Conservation (phyloP, 495 filamentous ascomycete species). For the Astrothelium subdiscretum region DNA sequence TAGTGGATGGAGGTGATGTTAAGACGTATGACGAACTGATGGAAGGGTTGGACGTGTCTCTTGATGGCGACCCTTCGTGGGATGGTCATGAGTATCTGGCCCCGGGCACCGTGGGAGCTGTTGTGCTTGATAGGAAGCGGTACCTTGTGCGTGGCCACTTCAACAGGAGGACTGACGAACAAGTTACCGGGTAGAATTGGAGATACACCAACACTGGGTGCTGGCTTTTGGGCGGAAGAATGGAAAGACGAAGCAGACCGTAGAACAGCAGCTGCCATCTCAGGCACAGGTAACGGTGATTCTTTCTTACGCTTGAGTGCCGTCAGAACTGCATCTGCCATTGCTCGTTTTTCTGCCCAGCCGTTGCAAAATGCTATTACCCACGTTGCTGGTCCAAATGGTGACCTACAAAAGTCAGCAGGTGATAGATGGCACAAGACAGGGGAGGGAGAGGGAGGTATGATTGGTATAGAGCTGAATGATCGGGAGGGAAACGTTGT, state of each 20-base stretch:
- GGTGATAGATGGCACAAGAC: conserved; percentile 63
- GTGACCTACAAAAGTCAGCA: conserved; percentile 66
- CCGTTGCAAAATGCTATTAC: conserved; percentile 37
- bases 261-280: conserved; percentile 46
- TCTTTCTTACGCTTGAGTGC: conserved; percentile 71
- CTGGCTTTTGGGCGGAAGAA: conserved; percentile 84
- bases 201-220: conserved; percentile 76
- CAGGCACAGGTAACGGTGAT: conserved; percentile 84
- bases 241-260: conserved; percentile 40
- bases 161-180: conserved; percentile 81
- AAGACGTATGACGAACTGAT: conserved; percentile 9
- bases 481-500: conserved; percentile 44
- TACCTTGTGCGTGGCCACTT: conserved; percentile 66
- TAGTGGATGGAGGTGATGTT: neutral
- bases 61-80: conserved; percentile 22
- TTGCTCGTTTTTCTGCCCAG: conserved; percentile 49
- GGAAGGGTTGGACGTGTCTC: neutral
- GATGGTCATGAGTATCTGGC: conserved; percentile 51
- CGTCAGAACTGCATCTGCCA: conserved; percentile 57
- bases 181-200: conserved; percentile 78
- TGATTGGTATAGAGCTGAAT: conserved; percentile 71
- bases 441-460: conserved; percentile 73
- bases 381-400: conserved; percentile 54
- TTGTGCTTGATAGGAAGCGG: conserved; percentile 66
- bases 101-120: conserved; percentile 77